Evolutionary conservation across 495 filamentous ascomycete genomes (phyloP), one percentile per base, ranked within the genome.

Genomic region (Xylaria bambusicola): DNA sequence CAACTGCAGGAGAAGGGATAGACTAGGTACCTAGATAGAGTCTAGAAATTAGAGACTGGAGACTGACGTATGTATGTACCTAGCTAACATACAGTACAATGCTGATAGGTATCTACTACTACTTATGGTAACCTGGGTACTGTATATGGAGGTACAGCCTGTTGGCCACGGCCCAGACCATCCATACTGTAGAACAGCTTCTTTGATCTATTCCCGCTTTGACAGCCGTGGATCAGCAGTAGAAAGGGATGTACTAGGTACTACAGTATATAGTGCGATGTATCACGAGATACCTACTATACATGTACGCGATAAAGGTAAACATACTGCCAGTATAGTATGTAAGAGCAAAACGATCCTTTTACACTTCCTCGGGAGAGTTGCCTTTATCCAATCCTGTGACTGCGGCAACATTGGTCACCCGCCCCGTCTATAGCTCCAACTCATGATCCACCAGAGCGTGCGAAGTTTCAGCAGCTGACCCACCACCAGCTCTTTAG

Each of bases 371-470:
- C n/a, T n/a, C n/a, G 13, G 29, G 18, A 45, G 12, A n/a, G n/a
- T n/a, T n/a, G n/a, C n/a, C n/a, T 45, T 35, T 10, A 6, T 6
- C 15, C 1, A 4, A 44, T 20, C 41, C 17, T 23, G 41, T 44
- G 41, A 20, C 17, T 3, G n/a, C 2, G 17, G 29, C 10, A 33
- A 44, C 35, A 17, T 23, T 18, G 36, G 56, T 58, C 56, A 58
- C 27, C 45, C 26, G 46, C 36, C n/a, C 36, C 52, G 41, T 18
- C 17, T 45, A 38, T 33, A 49, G n/a, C n/a, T n/a, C 31, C 46
- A 46, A 45, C 56, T 58, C 56, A 58, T 58, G 56, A 58, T 35
- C 56, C 12, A n/a, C 24, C 18, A 21, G n/a, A 50, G 5, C 18
- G 35, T 27, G 23, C 17, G 17, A 44, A 21, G 26, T 33, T 38